Conservation (phyloP, 75 land plant genomes). For the Selaginella moellendorffii region DNA sequence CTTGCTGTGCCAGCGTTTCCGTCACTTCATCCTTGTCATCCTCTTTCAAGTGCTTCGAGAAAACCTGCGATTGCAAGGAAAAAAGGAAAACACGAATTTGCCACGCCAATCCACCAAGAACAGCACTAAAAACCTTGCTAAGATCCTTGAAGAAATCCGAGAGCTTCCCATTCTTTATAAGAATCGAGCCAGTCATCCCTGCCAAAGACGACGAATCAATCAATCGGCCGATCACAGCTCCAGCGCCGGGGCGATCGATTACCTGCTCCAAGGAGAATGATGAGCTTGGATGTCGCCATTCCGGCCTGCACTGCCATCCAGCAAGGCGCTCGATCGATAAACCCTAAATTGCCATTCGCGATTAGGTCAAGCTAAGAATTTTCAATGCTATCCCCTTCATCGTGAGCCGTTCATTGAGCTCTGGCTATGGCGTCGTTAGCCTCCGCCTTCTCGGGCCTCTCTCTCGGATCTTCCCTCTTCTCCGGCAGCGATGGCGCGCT, state of each 20-base stretch:
- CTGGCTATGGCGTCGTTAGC: not conserved
- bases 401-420: too few species aligned
- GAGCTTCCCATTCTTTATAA: not conserved
- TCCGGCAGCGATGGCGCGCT: not conserved
- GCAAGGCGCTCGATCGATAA: too few species aligned
- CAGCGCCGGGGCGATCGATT: not conserved
- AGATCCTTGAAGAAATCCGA: constrained; percentile 6
- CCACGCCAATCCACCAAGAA: not conserved
- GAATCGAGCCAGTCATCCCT: constrained; percentile 9
- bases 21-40: not conserved
- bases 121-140: not conserved
- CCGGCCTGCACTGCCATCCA: constrained; percentile 20
- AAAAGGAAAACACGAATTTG: not conserved
- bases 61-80: not conserved
- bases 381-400: too few species aligned
- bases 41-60: constrained; percentile 10
- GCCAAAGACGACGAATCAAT: constrained; percentile 32
- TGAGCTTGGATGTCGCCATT: constrained; percentile 13
- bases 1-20: not conserved
- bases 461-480: not conserved
- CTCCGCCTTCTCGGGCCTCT: not conserved
- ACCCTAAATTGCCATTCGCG: not conserved
- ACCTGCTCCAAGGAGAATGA: constrained; percentile 17
- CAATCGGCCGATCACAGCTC: constrained; percentile 16
- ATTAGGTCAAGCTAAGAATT: too few species aligned